Base-by-base conservation (phyloP, 345 rosid genomes). In the Alliaria petiolata region DNA sequence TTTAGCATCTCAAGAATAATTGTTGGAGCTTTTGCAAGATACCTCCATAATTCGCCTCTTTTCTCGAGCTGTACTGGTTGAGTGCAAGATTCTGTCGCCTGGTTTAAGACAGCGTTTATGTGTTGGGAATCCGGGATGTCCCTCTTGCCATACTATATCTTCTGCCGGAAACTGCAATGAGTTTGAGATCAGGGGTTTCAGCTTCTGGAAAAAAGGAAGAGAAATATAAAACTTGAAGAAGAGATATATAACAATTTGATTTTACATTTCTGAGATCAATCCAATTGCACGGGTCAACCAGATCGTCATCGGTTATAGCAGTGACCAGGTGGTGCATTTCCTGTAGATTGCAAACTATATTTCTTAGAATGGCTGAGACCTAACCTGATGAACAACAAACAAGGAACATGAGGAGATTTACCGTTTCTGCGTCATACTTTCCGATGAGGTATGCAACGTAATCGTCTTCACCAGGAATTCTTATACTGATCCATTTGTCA, bases 91-190 rank as follows among this genome's bases (percentile, higher is more conserved):
- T 15, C 70, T 76, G 28, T 54, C 38, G 38, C 75, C 79, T 62
- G 72, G 75, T 69, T 61, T 54, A 53, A 55, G 60, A 54, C 4
- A 17, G 45, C 66, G 0, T 46, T 12, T 65, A 12, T 42, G 42
- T 19, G 8, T 30, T 44, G 77, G 59, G 42, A 83, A 56, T 38
- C 82, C 82, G 16, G 84, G 88, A 64, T 78, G 74, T 31, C 72
- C 85, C 2, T 72, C 81, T 25, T 52, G 72, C 96, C 96, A 90
- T 59, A 73, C 67, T 61, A 86, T 79, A 78, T 87, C 90, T 56
- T 85, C 86, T 5, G 79, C 76, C 33, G 90, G 86, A 61, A 90
- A 79, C 96, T 90, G 83, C 67, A 57, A 47, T 22, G 49, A 65
- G 67, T 54, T 57, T 46, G 40, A 72, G 59, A 72, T 55, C 25